Evolutionary conservation across 2,329 filamentous ascomycete species (phyloP), one percentile per base, ranked within the genome.

Genomic region (Amylocarpus encephaloides): DNA sequence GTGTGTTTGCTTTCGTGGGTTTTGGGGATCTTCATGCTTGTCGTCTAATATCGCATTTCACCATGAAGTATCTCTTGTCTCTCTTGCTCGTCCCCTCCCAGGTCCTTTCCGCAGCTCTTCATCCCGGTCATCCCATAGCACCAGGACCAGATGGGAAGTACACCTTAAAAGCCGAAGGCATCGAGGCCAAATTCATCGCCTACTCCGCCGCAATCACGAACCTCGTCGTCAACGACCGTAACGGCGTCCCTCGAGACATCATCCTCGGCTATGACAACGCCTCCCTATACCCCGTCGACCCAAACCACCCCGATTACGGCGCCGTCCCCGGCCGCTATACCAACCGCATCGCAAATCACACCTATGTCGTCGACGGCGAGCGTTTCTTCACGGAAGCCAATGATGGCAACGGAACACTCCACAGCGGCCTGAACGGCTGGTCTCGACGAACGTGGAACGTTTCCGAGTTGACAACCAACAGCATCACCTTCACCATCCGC

Each of bases 311-410:
- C 46, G 84, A 88, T 71, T 81, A 85, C 57, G 85, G 84, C 53
- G 72, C 80, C 59, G 80, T 90, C 1, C 84, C 84, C 1, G 85
- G 85, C 39, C 81, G 86, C 49, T 90, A 90, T 64, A 85, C 85
- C 52, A 90, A 90, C 67, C 83, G 86, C 60, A 89, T 89, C 72
- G 80, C 79, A 72, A 88, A 89, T 72, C 82, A 79, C 68, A 83
- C 78, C 2, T 88, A 87, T 62, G 74, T 71, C 48, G 77, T 88
- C 48, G 77, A 79, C 57, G 72, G 71, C 41, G 68, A 68, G 49
- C 72, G 70, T n/a, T 81, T 76, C 64, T 59, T 72, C 30, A 78
- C 79, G 15, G 67, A 75, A 54, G 66, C 73, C 46, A 83, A 83
- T 59, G 78, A 77, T 56, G 73, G 73, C 2, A 42, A 62, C 51